These are phyloP conservation scores for Daedaleopsis sinensis DNA, from an alignment of 768 basidiomycete genomes.

Conservation along the genomic window DNA sequence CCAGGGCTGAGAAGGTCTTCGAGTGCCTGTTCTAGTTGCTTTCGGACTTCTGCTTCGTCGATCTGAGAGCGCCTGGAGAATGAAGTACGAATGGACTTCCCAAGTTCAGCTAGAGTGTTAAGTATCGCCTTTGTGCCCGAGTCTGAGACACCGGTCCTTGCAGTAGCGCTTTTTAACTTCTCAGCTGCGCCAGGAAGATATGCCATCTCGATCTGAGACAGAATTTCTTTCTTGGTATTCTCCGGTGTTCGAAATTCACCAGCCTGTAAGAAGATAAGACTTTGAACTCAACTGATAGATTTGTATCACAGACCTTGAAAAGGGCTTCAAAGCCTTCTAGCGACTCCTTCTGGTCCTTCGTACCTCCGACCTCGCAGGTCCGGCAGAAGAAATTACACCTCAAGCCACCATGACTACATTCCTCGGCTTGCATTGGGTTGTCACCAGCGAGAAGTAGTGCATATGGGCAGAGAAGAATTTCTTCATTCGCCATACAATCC, in stretches of 20 bases:
- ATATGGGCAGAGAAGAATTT: neutral
- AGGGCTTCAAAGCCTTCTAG: neutral
- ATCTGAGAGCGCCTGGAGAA: no score
- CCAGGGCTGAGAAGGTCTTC: neutral
- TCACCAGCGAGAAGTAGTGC: neutral
- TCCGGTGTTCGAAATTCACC: neutral
- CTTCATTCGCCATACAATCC: neutral
- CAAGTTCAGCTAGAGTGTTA: neutral
- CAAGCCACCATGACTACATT: constrained; percentile 1
- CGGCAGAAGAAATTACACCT: constrained; percentile 6
- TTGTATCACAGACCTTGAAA: neutral
- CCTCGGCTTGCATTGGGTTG: constrained; percentile 11
- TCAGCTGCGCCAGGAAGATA: neutral
- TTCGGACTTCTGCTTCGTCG: neutral
- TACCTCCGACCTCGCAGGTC: constrained; percentile 1
- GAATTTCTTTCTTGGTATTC: neutral
- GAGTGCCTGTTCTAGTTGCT: neutral
- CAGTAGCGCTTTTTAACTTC: neutral
- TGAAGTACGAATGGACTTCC: no score
- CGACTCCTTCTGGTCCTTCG: neutral
- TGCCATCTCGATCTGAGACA: neutral
- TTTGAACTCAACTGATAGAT: neutral
- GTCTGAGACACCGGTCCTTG: neutral
- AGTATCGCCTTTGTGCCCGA: neutral
- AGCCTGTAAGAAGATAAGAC: neutral